phyloP scores from a whole-genome alignment of 2,329 filamentous ascomycete genomes.

The Colletotrichum sp. region DNA sequence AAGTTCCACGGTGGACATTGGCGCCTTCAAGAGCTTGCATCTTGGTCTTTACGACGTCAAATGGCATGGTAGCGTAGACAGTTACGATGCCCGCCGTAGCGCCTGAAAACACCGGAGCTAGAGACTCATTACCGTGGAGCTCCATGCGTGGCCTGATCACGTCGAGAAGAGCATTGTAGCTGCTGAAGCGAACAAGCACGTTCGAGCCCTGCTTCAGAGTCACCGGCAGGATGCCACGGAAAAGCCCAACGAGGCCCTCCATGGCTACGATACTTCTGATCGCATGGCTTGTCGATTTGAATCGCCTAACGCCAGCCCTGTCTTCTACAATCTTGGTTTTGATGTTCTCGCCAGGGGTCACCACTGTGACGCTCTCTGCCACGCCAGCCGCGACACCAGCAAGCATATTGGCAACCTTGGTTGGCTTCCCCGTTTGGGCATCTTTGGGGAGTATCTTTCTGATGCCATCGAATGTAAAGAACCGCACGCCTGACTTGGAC shows the following conservation, averaged over 20 bases:
- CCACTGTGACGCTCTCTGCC: slow-evolving; percentile 25
- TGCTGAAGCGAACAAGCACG: slow-evolving; percentile 25
- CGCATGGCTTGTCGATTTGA: neutral
- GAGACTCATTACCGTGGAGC: neutral
- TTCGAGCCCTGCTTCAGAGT: slow-evolving; percentile 27
- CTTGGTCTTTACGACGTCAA: slow-evolving; percentile 28
- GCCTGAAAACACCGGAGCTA: slow-evolving; percentile 18
- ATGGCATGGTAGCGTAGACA: slow-evolving; percentile 26
- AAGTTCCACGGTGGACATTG: neutral
- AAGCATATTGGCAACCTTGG: slow-evolving; percentile 23
- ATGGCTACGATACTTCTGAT: neutral
- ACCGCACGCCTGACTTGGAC: slow-evolving; percentile 24
- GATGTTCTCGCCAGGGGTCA: slow-evolving; percentile 29
- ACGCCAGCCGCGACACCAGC: slow-evolving; percentile 26
- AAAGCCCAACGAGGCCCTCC: slow-evolving; percentile 4
- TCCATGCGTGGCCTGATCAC: neutral
- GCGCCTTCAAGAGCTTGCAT: slow-evolving; percentile 16
- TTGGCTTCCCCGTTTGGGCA: neutral
- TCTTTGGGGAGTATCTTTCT: slow-evolving; percentile 12
- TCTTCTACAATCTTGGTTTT: slow-evolving; percentile 30
- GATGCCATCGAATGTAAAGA: slow-evolving; percentile 26
- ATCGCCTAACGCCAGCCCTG: slow-evolving; percentile 11
- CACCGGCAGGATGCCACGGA: slow-evolving; percentile 23
- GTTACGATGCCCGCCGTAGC: slow-evolving; percentile 24
- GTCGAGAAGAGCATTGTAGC: slow-evolving; percentile 24